These are phyloP conservation scores for Didymella lethalis DNA, from an alignment of 2,329 filamentous ascomycete genomes.

Conservation along the genomic window DNA sequence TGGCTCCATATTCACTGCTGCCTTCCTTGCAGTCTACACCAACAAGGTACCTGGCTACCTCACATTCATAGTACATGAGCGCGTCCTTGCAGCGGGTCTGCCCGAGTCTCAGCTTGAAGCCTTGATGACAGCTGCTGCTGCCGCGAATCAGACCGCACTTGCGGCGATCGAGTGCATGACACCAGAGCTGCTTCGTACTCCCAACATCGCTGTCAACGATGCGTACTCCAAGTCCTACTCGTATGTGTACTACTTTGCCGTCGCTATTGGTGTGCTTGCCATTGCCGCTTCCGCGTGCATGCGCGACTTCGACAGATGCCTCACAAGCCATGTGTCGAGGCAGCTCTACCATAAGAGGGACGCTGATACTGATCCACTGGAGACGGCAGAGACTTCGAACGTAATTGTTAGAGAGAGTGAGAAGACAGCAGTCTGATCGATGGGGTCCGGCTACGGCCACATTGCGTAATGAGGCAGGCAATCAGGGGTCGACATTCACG, in stretches of 20 bases:
- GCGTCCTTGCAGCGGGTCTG: slow-evolving; percentile 26
- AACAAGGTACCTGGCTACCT: slow-evolving; percentile 33
- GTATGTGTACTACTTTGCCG: slow-evolving; percentile 34
- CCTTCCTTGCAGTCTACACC: slow-evolving; percentile 34
- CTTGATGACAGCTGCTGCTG: slow-evolving; percentile 25
- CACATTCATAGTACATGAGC: slow-evolving; percentile 16
- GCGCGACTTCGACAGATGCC: slow-evolving; percentile 31
- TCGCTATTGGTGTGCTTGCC: slow-evolving; percentile 26
- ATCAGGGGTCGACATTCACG: too few species aligned
- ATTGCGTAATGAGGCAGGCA: too few species aligned
- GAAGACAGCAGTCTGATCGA: not conserved
- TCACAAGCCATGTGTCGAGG: slow-evolving; percentile 31
- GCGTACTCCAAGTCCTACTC: slow-evolving; percentile 30
- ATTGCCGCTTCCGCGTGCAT: slow-evolving; percentile 25
- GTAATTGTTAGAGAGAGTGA: not conserved
- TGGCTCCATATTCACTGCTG: slow-evolving; percentile 28
- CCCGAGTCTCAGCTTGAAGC: slow-evolving; percentile 24
- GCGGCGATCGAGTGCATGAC: slow-evolving; percentile 18
- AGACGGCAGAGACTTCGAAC: not conserved
- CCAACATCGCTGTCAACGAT: slow-evolving; percentile 23
- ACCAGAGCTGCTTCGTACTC: slow-evolving; percentile 24
- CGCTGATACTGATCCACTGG: slow-evolving; percentile 18
- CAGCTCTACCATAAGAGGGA: slow-evolving; percentile 25
- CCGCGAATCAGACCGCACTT: slow-evolving; percentile 23
- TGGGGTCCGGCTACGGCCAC: too few species aligned